Base-by-base conservation (phyloP, 2,329 filamentous ascomycete species). In the Scedosporium dehoogii region DNA sequence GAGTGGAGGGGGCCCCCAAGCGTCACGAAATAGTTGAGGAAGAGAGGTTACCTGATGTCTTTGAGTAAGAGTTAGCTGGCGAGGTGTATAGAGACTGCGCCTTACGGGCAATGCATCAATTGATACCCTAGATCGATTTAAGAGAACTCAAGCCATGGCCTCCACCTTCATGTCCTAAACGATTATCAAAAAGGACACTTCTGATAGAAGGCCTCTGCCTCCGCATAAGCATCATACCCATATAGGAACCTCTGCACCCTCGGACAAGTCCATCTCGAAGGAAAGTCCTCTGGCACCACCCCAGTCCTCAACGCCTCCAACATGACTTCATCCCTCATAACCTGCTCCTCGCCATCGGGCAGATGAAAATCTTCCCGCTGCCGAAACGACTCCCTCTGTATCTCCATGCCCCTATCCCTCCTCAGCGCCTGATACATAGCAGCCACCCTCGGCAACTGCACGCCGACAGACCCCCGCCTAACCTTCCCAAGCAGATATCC, bases 401-500 rank as follows among this genome's bases (percentile, higher is more conserved):
- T 65, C 42, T 64, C 61, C 38, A 61, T 51, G 44, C 65, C 65
- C 10, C 65, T 63, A 16, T 56, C 58, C 57, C 57, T 64, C 25
- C 65, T 60, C 14, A 66, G 64, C 3, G 59, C 51, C 57, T 66
- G 65, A 46, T 66, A 66, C 65, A 66, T 66, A 14, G 38, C 63
- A 23, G 63, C 61, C 3, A 60, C 64, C 7, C 55, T 58, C 6
- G 61, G 61, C 29, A 66, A 59, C 59, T 65, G 65, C 33, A 38
- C 38, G 1, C 4, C 33, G 14, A 60, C 60, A 3, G 51, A 59
- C 29, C 14, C 27, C 21, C 25, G 44, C 29, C 42, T 16, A 7
- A 65, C 61, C 18, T 64, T 66, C 4, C 63, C 64, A 23, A 66
- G 63, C 21, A 66, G 61, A 16, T 33, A 51, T 0, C 86, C 87